Base-by-base conservation (phyloP, 2,329 filamentous ascomycete species). In the Escovopsis sp. region DNA sequence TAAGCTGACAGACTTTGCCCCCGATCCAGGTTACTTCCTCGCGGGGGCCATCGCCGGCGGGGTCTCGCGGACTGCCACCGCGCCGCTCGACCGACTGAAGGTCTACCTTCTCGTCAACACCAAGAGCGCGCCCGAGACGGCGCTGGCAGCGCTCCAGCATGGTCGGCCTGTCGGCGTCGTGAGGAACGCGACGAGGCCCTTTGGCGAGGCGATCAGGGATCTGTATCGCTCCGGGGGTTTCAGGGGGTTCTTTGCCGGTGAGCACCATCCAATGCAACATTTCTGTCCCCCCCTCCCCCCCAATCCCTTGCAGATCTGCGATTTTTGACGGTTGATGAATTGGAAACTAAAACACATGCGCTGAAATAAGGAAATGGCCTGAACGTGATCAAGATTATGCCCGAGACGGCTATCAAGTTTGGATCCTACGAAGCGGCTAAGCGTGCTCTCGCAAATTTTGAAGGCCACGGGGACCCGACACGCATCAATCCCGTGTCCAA, bases 321-420 rank as follows among this genome's bases (percentile, higher is more conserved):
- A 12, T 38, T 10, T 28, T 33, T 11, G 28, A 28, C 4, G 6
- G 18, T 6, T 9, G 19, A 4, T 23, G 12, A 33, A 26, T 36
- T 36, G 10, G 41, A 10, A 6, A 19, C 12, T 36, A 23, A 32
- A 30, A 15, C 12, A 18, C 6, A 9, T 32, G 28, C 28, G 28
- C 28, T 36, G 26, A 33, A 11, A 7, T 6, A 12, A 94, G 88
- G 91, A 33, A 98, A 98, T 56, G 91, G 91, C 4, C 69, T 98
- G 52, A 98, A 98, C 53, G 87, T 98, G 3, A 63, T 95, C 55
- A 98, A 98, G 62, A 91, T 98, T 47, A 94, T 96, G 86, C 91
- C 91, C 0, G 91, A 98, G 65, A 95, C 89, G 26, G 89, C 91
- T 26, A 94, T 98, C 58, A 94, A 95, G 63, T 98, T 98, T 59